Base-by-base conservation (phyloP, 495 filamentous ascomycete species). In the Daldinia bambusicola region DNA sequence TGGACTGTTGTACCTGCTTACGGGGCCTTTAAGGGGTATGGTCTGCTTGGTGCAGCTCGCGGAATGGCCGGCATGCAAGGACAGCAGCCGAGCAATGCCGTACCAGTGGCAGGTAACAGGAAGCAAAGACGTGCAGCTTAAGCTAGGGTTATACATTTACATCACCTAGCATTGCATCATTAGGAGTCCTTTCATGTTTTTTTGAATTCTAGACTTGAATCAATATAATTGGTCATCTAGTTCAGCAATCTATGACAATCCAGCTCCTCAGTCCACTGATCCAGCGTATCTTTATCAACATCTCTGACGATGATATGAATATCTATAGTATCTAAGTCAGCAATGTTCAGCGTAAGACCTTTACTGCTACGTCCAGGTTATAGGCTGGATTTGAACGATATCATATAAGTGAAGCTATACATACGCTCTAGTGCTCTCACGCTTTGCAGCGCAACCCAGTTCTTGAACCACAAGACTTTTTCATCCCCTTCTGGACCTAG, bases 381-480 rank as follows among this genome's bases (percentile, higher is more conserved):
- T 38, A 20, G 18, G 43, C 26, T 40, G 12, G 20, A 48, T 22
- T 8, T 2, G 20, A 48, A 48, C 20, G 43, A 22, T 20, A 13
- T 48, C 8, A 12, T 20, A 48, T 48, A 48, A 48, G 10, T 8
- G 9, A 22, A 4, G 45, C 10, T 66, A 57, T 65, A 72, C 70
- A 31, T 68, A 72, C 70, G 94, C 72, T 97, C 94, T 63, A 97
- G 79, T 6, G 88, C 86, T 57, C 91, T 82, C 55, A 98, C 93
- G 77, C 93, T 96, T 82, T 97, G 93, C 76, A 97, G 78, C n/a
- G 87, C 87, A 55, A 88, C 89, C 91, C 92, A 96, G 75, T 98
- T 98, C 85, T 97, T 97, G 76, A 97, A 97, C 92, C 92, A 98
- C 72, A 94, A 66, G 66, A 97, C 92, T 65, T 85, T 87, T 6